These are phyloP conservation scores for Peronospora farinosa DNA, from an alignment of 352 stramenopile species.

Conservation along the genomic window DNA sequence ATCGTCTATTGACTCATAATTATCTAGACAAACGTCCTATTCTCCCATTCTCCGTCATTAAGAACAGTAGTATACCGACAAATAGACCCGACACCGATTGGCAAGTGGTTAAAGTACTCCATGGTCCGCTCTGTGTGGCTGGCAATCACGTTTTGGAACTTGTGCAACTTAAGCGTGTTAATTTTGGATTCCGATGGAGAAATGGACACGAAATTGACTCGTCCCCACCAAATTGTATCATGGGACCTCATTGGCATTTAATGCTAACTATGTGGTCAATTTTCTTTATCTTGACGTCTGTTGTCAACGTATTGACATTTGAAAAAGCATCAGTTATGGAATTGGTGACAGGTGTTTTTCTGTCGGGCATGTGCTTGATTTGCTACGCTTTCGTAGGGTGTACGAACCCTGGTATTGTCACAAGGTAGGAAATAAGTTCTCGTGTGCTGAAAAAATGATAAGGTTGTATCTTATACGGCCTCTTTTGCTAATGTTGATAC, in stretches of 20 bases:
- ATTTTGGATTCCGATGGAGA: conserved; percentile 49
- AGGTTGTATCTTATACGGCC: background rate
- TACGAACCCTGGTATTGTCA: conserved; percentile 65
- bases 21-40: conserved; percentile 1
- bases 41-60: conserved; percentile 13
- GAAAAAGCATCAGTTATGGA: conserved; percentile 40
- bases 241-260: conserved; percentile 76
- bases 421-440: conserved; percentile 23
- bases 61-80: background rate
- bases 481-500: conserved; percentile 1
- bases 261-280: conserved; percentile 57
- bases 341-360: conserved; percentile 39
- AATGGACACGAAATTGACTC: conserved; percentile 7
- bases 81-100: conserved; percentile 7
- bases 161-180: conserved; percentile 47
- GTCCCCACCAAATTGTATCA: conserved; percentile 40
- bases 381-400: conserved; percentile 74
- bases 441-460: background rate
- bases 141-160: conserved; percentile 32
- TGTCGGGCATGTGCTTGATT: conserved; percentile 47
- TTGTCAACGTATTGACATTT: conserved; percentile 49
- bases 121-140: conserved; percentile 9
- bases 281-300: conserved; percentile 35
- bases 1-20: conserved; percentile 22
- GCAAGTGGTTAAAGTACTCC: conserved; percentile 15